Base-by-base conservation (phyloP, 2,329 filamentous ascomycete genomes). In the Nectriaceae sp. region DNA sequence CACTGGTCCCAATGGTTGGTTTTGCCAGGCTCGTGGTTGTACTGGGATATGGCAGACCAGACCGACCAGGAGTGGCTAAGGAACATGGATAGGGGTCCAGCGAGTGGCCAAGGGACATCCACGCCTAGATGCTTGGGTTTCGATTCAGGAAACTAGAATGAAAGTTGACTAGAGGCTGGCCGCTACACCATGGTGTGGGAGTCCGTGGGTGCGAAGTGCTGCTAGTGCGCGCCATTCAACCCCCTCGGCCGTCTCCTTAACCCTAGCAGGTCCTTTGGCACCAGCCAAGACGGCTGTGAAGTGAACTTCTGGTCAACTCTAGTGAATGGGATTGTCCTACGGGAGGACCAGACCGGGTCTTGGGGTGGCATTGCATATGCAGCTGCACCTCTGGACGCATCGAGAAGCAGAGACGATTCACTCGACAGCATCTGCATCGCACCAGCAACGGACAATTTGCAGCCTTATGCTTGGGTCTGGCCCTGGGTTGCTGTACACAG, bases 21-120 rank as follows among this genome's bases (percentile, higher is more conserved):
- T 59, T 55, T 60, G 60, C 59, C 59, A 60, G 55, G 54, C 59
- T 54, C 56, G 44, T 62, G 50, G 57, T 61, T 49, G 56, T 61
- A 49, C 60, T 55, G 50, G 60, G 60, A 57, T 59, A 56, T 47
- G 53, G 47, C 50, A 49, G 50, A 49, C 50, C 18, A 39, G 50
- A 39, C 22, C 55, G 47, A 40, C 54, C 59, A 61, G 59, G 60
- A 56, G 57, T 56, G 59, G 49, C 47, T 18, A 21, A 8, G 18
- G 37, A 46, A 56, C 59, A 59, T 57, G 54, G 56, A 48, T 49
- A 62, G 56, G 60, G 60, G 58, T 51, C 57, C 47, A 55, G 47
- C 46, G 50, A 62, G 58, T 53, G 55, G 55, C 49, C 54, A 57
- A 53, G 56, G n/a, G 52, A 29, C 48, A 49, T 52, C 49, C 60